Base-by-base conservation (phyloP, 2,329 filamentous ascomycete genomes). In the Phoma sp. region DNA sequence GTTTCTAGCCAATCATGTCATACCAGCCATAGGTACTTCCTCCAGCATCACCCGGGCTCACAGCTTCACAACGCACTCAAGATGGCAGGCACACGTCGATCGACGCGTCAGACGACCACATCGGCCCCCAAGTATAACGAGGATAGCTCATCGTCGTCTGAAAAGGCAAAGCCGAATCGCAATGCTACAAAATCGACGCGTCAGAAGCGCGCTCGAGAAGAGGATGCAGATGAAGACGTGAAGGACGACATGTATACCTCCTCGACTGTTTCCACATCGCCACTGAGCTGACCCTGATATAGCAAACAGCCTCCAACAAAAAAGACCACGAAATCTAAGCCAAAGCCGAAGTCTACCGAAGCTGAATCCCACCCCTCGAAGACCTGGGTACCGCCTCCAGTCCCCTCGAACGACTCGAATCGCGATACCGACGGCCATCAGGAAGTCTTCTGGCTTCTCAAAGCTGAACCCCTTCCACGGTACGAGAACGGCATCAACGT, bases 401-500 rank as follows among this genome's bases (percentile, higher is more conserved):
- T 49, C 4, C 40, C 63, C 7, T 45, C 59, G 14, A 64, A 64
- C 10, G 39, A 57, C 15, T 59, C 65, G 11, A 73, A 73, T 39
- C 69, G 68, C 58, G 59, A 69, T 29, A 51, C 61, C 5, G 43
- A 59, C 26, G 68, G 67, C 40, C 28, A 58, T 3, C 71, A 74
- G 59, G 56, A 72, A 57, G 59, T 67, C 11, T 81, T 74, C 64
- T 82, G 80, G 80, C 74, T 82, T 5, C 74, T 82, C 69, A 82
- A 82, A 64, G 78, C 80, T 33, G 80, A 99, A 76, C 93, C 95
- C 0, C 90, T 96, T 65, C 86, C 92, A 4, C 88, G 95, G 5
- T 78, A 92, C 14, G 92, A 96, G 72, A 93, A 92, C 48, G 93
- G 92, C 1, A 80, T 90, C 43, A 93, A 98, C 71, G 91, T 97